phyloP scores from a whole-genome alignment of 106 monocot species.

The Allium fistulosum region DNA sequence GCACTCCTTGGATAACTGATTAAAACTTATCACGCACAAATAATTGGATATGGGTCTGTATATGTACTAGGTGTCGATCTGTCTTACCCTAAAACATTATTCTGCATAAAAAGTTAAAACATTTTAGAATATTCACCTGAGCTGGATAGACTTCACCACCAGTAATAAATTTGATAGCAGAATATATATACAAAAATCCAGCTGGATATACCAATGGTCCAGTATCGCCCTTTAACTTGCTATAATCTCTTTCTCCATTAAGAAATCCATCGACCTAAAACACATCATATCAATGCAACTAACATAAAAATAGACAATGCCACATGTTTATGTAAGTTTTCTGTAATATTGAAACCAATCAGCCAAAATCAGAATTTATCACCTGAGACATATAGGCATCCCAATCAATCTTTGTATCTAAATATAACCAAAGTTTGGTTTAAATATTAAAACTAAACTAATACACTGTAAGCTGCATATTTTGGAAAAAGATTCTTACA shows the following conservation, averaged over 20 bases:
- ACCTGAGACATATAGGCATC: conserved; percentile 99
- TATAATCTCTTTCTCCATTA: conserved; percentile 91
- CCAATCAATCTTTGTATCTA: conserved; percentile 99
- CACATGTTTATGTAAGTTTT: not conserved
- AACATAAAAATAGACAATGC: not conserved
- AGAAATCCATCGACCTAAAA: conserved; percentile 88
- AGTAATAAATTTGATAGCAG: conserved; percentile 65
- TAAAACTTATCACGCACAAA: too few species aligned
- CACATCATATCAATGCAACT: not conserved
- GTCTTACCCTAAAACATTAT: too few species aligned
- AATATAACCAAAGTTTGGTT: not conserved
- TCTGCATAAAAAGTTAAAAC: not conserved
- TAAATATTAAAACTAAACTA: not conserved
- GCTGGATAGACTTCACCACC: conserved; percentile 77
- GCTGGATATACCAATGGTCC: conserved; percentile 96
- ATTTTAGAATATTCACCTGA: conserved; percentile 48
- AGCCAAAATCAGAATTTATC: not conserved
- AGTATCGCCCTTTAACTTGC: conserved; percentile 82
- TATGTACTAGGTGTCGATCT: too few species aligned
- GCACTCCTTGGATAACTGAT: too few species aligned
- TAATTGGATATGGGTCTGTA: too few species aligned
- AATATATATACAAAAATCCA: conserved; percentile 89
- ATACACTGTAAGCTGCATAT: not conserved
- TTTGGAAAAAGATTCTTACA: conserved; percentile 33
- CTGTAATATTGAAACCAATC: not conserved